Evolutionary conservation across 2,329 filamentous ascomycete species (phyloP), one percentile per base, ranked within the genome.

Genomic region (Fusarium robinianum): DNA sequence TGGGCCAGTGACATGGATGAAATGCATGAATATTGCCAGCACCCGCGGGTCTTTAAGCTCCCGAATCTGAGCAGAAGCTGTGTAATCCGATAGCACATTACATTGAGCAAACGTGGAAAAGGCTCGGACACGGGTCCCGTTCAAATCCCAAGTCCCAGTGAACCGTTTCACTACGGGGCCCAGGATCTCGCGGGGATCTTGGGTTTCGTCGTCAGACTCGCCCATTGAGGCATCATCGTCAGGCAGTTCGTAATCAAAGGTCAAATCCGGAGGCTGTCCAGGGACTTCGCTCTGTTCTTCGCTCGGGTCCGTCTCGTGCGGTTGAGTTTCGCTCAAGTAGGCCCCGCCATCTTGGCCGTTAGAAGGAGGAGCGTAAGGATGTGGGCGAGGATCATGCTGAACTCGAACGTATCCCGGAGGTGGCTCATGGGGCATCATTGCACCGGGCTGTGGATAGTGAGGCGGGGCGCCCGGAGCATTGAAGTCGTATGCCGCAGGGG

Each of bases 21-120:
- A 97, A 67, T 97, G 90, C 66, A 86, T 86, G 65, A 97, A 97
- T 6, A 96, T 84, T 19, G 85, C 80, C 10, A 89, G 85, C 8
- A 89, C 92, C 52, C 86, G 84, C 3, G 83, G 79, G 53, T 96
- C 90, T 56, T 84, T 88, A 18, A 96, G 72, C 21, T 94, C 91
- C 25, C 85, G 85, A 21, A 80, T 81, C 15, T 77, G 70, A 4
- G 81, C 77, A 1, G 81, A 81, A 5, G 86, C 85, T 26, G 77
- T 75, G 57, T 91, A 90, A 3, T 79, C 82, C 10, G 82, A 76
- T 31, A 90, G 72, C 21, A 77, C 72, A 41, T 76, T 70, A 23
- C 74, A 73, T 11, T 74, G 66, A 1, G 71, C 72, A 56, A 75
- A 73, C 4, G 70, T 67, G 3, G 74, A 72, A 55, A 80, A 81